A percentile compares a stretch with the other conserved stretches of the same genome.
Evolutionary conservation across 495 filamentous ascomycete genomes (phyloP).

Genomic region (Trichocladium uniseriatum): DNA sequence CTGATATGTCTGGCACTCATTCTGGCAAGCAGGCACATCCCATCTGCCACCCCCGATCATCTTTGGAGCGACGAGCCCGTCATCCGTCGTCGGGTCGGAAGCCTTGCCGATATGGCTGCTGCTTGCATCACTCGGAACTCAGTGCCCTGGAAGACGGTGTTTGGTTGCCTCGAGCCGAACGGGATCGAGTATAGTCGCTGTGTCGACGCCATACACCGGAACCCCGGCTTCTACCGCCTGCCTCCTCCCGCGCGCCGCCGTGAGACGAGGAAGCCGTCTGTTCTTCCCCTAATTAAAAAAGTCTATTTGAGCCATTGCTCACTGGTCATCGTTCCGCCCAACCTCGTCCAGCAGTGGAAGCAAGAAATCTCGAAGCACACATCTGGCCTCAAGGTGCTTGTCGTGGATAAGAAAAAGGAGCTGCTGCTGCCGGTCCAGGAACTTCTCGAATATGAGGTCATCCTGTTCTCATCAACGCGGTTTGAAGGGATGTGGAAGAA

Average conservation of each 20-base stretch:
- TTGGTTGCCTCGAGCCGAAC: slow-evolving; percentile 27
- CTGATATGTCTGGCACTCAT: slow-evolving; percentile 78
- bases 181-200: slow-evolving; percentile 41
- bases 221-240: slow-evolving; percentile 47
- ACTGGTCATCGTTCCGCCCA: slow-evolving; percentile 58
- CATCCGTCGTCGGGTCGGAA: slow-evolving; percentile 18
- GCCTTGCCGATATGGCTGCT: slow-evolving; percentile 57
- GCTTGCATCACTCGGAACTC: slow-evolving; percentile 53
- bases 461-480: slow-evolving; percentile 65
- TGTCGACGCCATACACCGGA: slow-evolving; percentile 44
- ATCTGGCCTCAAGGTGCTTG: slow-evolving; percentile 51
- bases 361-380: slow-evolving; percentile 64
- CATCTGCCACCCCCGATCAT: slow-evolving; percentile 50
- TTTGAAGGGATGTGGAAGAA: slow-evolving; percentile 60
- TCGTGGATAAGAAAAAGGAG: slow-evolving; percentile 38
- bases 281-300: slow-evolving; percentile 30
- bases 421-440: slow-evolving; percentile 51
- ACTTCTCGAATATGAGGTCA: slow-evolving; percentile 62
- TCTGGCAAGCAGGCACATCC: slow-evolving; percentile 65
- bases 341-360: slow-evolving; percentile 63
- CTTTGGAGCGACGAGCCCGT: slow-evolving; percentile 4
- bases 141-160: slow-evolving; percentile 57
- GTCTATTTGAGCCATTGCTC: slow-evolving; percentile 60
- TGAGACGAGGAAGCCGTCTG: slow-evolving; percentile 27
- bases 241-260: slow-evolving; percentile 38